phyloP scores from a whole-genome alignment of 2,329 filamentous ascomycete species.

The Botrytis aclada region DNA sequence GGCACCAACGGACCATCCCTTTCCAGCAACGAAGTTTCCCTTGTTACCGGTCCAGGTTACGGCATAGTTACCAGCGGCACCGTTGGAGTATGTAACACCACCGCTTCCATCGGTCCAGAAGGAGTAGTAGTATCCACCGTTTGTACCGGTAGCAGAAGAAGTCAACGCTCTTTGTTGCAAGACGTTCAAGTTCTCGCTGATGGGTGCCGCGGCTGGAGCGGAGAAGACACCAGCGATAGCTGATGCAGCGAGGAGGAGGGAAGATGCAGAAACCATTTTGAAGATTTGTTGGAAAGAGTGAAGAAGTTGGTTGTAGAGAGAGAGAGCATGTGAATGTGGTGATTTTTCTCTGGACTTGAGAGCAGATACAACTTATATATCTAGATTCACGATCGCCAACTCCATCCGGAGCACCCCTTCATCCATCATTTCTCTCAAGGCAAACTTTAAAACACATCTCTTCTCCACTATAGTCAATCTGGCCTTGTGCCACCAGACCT shows the following conservation, averaged over 20 bases:
- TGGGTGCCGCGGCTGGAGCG: not conserved
- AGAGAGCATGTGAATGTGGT: not conserved
- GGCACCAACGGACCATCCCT: constrained; percentile 47
- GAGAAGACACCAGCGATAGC: constrained; percentile 14
- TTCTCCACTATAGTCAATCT: not conserved
- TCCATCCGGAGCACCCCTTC: not conserved
- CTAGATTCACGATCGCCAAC: not conserved
- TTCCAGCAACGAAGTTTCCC: constrained; percentile 48
- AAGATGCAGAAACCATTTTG: constrained; percentile 12
- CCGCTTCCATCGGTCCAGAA: constrained; percentile 55
- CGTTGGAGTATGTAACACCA: constrained; percentile 54
- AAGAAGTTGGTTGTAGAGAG: not conserved
- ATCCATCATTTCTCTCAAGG: not conserved
- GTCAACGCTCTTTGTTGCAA: constrained; percentile 7
- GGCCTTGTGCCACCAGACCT: not conserved
- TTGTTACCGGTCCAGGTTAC: constrained; percentile 47
- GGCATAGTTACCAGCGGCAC: constrained; percentile 48
- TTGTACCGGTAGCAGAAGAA: constrained; percentile 16
- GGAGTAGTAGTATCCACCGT: constrained; percentile 48
- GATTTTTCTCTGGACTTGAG: not conserved
- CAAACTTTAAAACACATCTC: not conserved
- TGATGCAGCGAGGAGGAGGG: constrained; percentile 16
- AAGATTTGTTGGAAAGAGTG: not conserved
- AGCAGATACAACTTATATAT: not conserved
- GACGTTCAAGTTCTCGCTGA: constrained; percentile 2